Conservation (phyloP, 352 stramenopile genomes). For the Phytophthora quininea region DNA sequence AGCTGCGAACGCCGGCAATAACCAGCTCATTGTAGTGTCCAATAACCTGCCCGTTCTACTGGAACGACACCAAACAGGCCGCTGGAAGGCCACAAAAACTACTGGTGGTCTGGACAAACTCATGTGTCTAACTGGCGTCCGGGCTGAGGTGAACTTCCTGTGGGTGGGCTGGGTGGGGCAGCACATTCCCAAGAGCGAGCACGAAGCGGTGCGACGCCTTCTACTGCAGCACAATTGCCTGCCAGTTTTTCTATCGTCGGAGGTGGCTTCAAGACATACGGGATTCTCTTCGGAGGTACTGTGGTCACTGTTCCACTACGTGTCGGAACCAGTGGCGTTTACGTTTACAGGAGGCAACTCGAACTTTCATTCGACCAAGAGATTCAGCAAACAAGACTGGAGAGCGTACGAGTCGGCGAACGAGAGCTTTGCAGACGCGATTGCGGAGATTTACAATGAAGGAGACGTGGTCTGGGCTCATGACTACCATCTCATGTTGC, state of each 20-base stretch:
- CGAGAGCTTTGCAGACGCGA: slow-evolving; percentile 84
- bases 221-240: slow-evolving; percentile 88
- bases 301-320: slow-evolving; percentile 93
- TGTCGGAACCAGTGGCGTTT: slow-evolving; percentile 73
- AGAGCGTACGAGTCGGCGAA: slow-evolving; percentile 89
- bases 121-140: slow-evolving; percentile 78
- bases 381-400: slow-evolving; percentile 91
- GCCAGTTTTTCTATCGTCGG: slow-evolving; percentile 84
- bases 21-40: slow-evolving; percentile 87
- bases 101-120: slow-evolving; percentile 88
- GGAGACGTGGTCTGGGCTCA: slow-evolving; percentile 90
- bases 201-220: slow-evolving; percentile 71
- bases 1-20: slow-evolving; percentile 4
- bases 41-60: slow-evolving; percentile 86
- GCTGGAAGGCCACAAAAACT: slow-evolving; percentile 86
- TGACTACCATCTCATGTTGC: slow-evolving; percentile 91
- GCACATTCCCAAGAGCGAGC: slow-evolving; percentile 84
- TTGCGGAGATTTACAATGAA: slow-evolving; percentile 88
- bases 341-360: slow-evolving; percentile 43
- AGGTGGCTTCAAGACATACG: slow-evolving; percentile 87
- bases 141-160: slow-evolving; percentile 72
- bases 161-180: slow-evolving; percentile 92
- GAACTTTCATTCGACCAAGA: slow-evolving; percentile 63
- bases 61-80: slow-evolving; percentile 74
- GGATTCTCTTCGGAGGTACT: slow-evolving; percentile 91